Base-by-base conservation (phyloP, 257 asterid genomes). In the Ballota nigra region DNA sequence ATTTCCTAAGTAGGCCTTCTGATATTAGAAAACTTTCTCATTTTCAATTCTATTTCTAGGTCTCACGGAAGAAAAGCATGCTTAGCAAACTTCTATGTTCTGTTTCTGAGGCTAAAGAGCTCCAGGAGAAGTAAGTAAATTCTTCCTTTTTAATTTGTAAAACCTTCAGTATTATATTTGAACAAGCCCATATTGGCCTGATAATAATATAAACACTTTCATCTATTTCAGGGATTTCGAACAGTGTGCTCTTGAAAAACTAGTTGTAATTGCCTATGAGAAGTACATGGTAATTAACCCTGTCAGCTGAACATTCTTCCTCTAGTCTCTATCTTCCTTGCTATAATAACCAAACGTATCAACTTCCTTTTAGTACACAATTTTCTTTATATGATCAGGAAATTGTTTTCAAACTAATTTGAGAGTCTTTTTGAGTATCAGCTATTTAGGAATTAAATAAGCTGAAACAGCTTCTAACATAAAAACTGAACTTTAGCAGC, bases 201-300 rank as follows among this genome's bases (percentile, higher is more conserved):
- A 60, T 79, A 52, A 45, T 78, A 67, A 77, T 78, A 51, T 59
- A 52, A 74, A 49, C 79, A 66, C 56, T 78, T 74, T 66, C 33
- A 70, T 80, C 41, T 79, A 34, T 71, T 80, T 23, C 73, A 92
- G 98, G 89, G 91, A 85, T 66, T 92, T 89, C 59, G 97, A 89
- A 85, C 85, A 63, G 78, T 75, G 24, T 29, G 96, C 96, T 60
- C 89, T 92, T 79, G 87, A 88, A 77, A 88, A 90, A 79, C 95
- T 92, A 45, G 86, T 86, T 65, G 87, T 41, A 71, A 92, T 89
- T 90, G 96, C 92, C 69, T 92, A 89, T 65, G 91, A 85, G 76
- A 89, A 89, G 69, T 89, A 89, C 80, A 89, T 89, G 98, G 98
- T 92, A 88, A 84, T 75, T 63, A 51, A 76, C 77, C 59, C 66